These are phyloP conservation scores for Polygonum maritimum DNA, from an alignment of 148 eudicot genomes.

Conservation along the genomic window DNA sequence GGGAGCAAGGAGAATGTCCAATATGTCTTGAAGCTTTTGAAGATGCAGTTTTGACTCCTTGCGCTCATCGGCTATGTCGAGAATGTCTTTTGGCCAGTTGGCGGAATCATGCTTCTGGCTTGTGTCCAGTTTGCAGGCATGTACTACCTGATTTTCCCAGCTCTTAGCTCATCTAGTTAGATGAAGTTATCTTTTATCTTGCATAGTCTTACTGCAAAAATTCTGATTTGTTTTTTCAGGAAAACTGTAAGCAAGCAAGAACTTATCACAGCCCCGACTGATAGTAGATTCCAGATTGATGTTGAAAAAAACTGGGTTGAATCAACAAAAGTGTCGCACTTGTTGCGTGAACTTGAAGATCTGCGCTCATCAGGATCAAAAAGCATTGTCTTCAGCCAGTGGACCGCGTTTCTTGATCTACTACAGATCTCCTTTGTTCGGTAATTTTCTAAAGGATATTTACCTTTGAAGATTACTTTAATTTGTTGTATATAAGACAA, in stretches of 20 bases:
- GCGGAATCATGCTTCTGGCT: conserved; percentile 73
- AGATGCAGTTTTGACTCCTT: conserved; percentile 96
- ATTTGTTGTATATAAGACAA: background rate
- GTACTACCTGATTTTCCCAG: background rate
- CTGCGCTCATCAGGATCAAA: conserved; percentile 62
- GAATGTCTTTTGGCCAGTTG: conserved; percentile 97
- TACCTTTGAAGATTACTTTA: background rate
- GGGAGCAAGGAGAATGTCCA: conserved; percentile 97
- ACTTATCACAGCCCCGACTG: conserved; percentile 90
- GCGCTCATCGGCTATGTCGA: conserved; percentile 94
- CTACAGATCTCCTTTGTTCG: conserved; percentile 83
- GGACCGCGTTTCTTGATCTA: conserved; percentile 96
- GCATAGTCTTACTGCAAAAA: background rate
- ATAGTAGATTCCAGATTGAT: conserved; percentile 77
- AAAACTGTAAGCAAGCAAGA: conserved; percentile 61
- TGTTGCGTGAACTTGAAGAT: conserved; percentile 65
- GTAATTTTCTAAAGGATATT: conserved; percentile 24
- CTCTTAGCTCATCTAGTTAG: background rate
- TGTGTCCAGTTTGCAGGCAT: conserved; percentile 99
- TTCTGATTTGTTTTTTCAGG: conserved; percentile 32
- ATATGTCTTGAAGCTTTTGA: conserved; percentile 98
- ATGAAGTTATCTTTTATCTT: background rate
- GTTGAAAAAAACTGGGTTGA: conserved; percentile 89
- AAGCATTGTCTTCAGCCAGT: conserved; percentile 93
- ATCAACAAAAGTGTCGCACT: conserved; percentile 76